Evolutionary conservation across 495 filamentous ascomycete species (phyloP).

Genomic region (Sporormia fimetaria): DNA sequence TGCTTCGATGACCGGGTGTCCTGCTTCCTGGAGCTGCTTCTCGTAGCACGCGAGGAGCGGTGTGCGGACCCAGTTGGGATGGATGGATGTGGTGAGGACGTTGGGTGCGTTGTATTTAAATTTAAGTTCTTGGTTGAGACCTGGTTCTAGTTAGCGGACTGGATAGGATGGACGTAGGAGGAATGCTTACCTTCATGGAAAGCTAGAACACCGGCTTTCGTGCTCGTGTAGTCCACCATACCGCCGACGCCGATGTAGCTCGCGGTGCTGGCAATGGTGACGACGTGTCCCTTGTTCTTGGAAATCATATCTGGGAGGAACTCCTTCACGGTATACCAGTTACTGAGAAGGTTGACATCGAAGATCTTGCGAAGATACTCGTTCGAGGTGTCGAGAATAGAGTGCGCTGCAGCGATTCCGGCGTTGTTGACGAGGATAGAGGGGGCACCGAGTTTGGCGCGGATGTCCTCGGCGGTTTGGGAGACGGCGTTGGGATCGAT

Average conservation of each 20-base stretch:
- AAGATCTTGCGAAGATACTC: constrained; percentile 42
- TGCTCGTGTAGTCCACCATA: constrained; percentile 44
- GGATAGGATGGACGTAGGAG: neutral
- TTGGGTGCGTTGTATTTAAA: constrained; percentile 24
- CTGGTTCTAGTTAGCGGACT: constrained; percentile 1
- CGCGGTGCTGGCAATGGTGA: constrained; percentile 46
- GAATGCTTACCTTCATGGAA: constrained; percentile 41
- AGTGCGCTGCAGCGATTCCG: constrained; percentile 45
- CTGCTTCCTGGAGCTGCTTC: constrained; percentile 7
- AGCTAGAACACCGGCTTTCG: constrained; percentile 46
- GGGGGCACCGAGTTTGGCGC: constrained; percentile 36
- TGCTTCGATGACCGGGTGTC: constrained; percentile 6
- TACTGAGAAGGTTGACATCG: constrained; percentile 47
- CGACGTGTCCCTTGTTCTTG: constrained; percentile 49
- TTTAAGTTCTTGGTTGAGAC: constrained; percentile 28
- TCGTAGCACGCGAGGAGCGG: constrained; percentile 19
- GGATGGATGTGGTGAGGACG: constrained; percentile 30
- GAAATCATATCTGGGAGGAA: constrained; percentile 52
- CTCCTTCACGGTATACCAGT: constrained; percentile 46
- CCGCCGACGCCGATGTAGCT: constrained; percentile 40
- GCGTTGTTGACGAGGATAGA: constrained; percentile 54
- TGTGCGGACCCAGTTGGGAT: constrained; percentile 31
- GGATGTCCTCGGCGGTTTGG: constrained; percentile 31
- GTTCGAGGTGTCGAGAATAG: constrained; percentile 41
- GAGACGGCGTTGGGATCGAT: constrained; percentile 39